Conservation (phyloP, 2,329 filamentous ascomycete genomes). For the Ophiostoma sp. region DNA sequence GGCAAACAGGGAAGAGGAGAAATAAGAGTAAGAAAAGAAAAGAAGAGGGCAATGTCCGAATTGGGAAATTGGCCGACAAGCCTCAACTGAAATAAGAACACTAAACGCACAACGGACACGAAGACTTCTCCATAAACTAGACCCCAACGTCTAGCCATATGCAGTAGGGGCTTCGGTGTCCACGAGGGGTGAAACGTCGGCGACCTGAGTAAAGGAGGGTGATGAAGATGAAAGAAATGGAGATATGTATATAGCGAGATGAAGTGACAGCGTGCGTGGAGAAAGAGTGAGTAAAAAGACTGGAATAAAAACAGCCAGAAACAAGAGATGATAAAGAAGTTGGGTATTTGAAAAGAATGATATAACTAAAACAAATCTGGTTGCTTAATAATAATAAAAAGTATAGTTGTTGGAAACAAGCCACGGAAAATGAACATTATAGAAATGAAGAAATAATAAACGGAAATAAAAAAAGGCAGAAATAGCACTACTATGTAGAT, state of each 20-base stretch:
- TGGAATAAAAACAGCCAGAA: background rate
- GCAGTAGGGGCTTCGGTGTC: background rate
- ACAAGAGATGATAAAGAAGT: no score
- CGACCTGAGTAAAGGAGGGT: background rate
- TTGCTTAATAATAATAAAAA: no score
- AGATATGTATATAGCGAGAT: background rate
- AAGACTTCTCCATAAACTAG: slow-evolving; percentile 4
- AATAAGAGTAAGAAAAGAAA: background rate
- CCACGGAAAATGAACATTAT: no score
- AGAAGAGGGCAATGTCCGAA: background rate
- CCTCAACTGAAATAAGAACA: no score
- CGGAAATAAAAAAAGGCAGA: background rate
- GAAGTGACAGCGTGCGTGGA: no score
- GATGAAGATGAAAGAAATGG: background rate
- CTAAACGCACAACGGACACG: background rate
- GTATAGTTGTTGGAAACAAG: no score
- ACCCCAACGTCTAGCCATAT: slow-evolving; percentile 6
- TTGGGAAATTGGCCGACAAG: background rate
- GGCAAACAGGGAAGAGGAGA: background rate
- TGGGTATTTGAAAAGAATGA: no score
- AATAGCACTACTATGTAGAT: no score
- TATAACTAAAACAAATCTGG: no score
- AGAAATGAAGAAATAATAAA: background rate
- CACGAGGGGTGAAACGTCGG: background rate
- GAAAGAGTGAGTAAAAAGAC: background rate